Conservation (phyloP, 345 rosid genomes). For the Gossypium herbaceum region DNA sequence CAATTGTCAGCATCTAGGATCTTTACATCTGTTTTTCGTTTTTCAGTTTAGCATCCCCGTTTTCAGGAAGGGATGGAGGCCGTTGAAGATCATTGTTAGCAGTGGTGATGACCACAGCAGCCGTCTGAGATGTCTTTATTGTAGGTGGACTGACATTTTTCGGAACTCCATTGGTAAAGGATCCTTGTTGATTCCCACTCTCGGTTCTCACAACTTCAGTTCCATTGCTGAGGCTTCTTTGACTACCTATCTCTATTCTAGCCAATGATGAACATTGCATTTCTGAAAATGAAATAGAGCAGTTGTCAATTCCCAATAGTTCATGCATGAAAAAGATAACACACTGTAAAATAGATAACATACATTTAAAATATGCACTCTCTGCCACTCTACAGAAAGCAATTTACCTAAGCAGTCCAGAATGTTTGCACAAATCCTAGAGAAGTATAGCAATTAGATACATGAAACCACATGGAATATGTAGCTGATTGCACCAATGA, state of each 20-base stretch:
- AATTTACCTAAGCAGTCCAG: background rate
- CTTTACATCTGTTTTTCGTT: conserved; percentile 30
- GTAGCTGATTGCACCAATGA: background rate
- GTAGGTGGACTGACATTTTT: conserved; percentile 34
- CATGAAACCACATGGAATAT: background rate
- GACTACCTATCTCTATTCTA: conserved; percentile 52
- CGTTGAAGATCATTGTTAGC: conserved; percentile 35
- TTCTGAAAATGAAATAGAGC: conserved; percentile 46
- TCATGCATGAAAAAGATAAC: background rate
- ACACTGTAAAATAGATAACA: background rate
- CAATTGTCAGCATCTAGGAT: conserved; percentile 7
- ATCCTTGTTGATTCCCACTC: conserved; percentile 39
- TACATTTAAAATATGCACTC: background rate
- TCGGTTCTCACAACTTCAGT: conserved; percentile 35
- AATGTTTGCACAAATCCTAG: background rate
- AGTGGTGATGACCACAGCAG: conserved; percentile 23
- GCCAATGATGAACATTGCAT: conserved; percentile 60
- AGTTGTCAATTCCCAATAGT: conserved; percentile 16
- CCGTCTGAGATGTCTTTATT: conserved; percentile 33
- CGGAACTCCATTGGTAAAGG: conserved; percentile 47
- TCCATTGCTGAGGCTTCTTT: conserved; percentile 38
- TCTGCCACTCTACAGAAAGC: background rate
- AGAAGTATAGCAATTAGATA: background rate
- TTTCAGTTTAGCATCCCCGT: conserved; percentile 36
- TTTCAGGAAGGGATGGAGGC: conserved; percentile 39